Percentiles rank a stretch among this genome's conserved stretches.
These are phyloP conservation scores for Alisma plantagoaquatica DNA, from an alignment of 106 monocot genomes.

Conservation along the genomic window DNA sequence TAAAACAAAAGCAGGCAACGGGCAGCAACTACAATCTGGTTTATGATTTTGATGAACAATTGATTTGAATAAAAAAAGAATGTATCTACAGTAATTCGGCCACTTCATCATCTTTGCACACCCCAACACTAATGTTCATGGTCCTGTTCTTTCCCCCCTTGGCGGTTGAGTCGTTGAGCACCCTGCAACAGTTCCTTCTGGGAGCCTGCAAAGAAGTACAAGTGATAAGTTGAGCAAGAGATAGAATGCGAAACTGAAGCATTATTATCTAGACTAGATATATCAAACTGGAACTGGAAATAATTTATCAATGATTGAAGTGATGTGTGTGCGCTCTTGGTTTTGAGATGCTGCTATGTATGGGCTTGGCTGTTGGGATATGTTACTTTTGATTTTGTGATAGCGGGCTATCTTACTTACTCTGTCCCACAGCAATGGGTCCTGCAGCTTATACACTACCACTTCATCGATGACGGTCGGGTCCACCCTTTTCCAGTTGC, in stretches of 20 bases:
- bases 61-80: no score
- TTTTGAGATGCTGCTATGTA: not conserved
- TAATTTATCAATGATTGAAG: not conserved
- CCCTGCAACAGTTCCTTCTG: constrained; percentile 29
- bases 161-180: no score
- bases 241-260: not conserved
- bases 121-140: constrained; percentile 39
- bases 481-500: constrained; percentile 53
- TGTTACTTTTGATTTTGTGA: no score
- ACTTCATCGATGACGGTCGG: constrained; percentile 46
- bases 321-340: not conserved
- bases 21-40: no score
- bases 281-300: not conserved
- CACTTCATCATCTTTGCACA: constrained; percentile 41
- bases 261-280: no score
- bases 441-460: constrained; percentile 62
- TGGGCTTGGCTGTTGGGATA: no score
- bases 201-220: constrained; percentile 13
- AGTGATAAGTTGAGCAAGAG: not conserved
- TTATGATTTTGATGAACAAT: no score
- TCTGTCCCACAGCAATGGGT: constrained; percentile 62
- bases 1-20: no score
- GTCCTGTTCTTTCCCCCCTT: not conserved
- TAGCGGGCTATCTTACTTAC: no score
- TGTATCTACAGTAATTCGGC: no score